Evolutionary conservation across 129 eudicot genomes (phyloP).

Genomic region (Flaveria sonorensis): DNA sequence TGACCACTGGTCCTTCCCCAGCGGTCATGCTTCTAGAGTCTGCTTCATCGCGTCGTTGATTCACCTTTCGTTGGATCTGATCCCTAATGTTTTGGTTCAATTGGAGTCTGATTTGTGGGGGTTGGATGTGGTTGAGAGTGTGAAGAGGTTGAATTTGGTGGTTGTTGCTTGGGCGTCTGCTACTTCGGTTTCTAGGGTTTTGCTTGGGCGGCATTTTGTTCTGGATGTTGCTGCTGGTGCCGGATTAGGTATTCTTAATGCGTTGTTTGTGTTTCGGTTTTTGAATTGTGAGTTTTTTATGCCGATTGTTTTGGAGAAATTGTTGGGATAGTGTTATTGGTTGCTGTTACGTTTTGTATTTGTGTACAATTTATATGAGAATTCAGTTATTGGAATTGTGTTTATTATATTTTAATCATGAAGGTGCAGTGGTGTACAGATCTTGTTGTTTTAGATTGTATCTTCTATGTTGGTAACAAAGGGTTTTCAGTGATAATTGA

Average conservation of each 20-base stretch:
- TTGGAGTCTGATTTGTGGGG: conserved; percentile 24
- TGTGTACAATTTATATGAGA: too few species aligned
- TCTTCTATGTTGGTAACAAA: neutral
- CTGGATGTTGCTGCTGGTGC: conserved; percentile 74
- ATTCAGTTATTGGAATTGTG: too few species aligned
- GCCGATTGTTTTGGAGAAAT: too few species aligned
- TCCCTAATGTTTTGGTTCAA: conserved; percentile 27
- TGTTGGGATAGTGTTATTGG: too few species aligned
- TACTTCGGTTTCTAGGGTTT: conserved; percentile 72
- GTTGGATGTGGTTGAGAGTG: conserved; percentile 19
- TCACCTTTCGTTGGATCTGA: conserved; percentile 24
- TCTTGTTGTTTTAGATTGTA: conserved; percentile 4
- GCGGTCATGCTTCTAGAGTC: conserved; percentile 83
- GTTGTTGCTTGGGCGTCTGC: conserved; percentile 58
- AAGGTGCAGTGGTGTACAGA: too few species aligned
- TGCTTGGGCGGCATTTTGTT: conserved; percentile 87
- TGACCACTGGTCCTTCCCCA: conserved; percentile 90
- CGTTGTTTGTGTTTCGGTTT: conserved; percentile 48
- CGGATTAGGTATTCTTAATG: conserved; percentile 61
- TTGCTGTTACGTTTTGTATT: too few species aligned
- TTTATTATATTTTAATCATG: too few species aligned
- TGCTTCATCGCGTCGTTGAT: conserved; percentile 52
- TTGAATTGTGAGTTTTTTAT: conserved; percentile 33
- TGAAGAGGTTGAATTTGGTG: conserved; percentile 17
- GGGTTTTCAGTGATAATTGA: neutral